Base-by-base conservation (phyloP, 306 rosid species). In the Cucumis cinereus region DNA sequence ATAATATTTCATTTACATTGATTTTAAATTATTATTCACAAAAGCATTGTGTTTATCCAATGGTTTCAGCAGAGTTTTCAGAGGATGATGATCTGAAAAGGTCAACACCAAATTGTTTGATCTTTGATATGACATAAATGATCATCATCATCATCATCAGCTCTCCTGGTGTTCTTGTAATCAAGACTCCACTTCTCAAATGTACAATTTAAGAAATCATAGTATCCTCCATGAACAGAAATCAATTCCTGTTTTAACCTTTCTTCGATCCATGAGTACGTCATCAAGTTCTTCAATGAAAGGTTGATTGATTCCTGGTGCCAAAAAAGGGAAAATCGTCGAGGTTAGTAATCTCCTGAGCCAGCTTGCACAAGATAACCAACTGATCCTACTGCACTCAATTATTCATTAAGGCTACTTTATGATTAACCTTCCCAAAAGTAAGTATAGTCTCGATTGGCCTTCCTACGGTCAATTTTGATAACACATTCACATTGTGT, bases 111-210 rank as follows among this genome's bases (percentile, higher is more conserved):
- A 10, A 68, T 8, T 11, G 74, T 12, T 41, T 41, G 55, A 22
- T 68, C 35, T 43, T 68, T 68, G 8, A 68, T 68, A 52, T 6
- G 74, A 22, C 28, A 68, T 43, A n/a, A 20, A 43, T 13, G 74
- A 6, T 73, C 28, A 54, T 72, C 28, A 73, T 72, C 43, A 47
- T 45, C 52, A 3, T n/a, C 24, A 20, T 33, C 77, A 20, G 11
- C 49, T 30, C 63, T 73, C 36, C 73, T 77, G 78, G 45, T 49
- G 63, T 53, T 54, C 78, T 62, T 69, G 75, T 85, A 49, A 84
- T 92, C 96, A 84, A 94, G 88, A 26, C 88, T 86, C 95, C 99
- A 94, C 80, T 87, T 94, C 84, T 94, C 97, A 90, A 94, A 94
- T 1, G 91, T 63, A 85, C 97, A 91, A 77, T 78, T 88, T 69